A percentile compares a stretch with the other conserved stretches of the same genome.
Conservation (phyloP, 2,329 filamentous ascomycete genomes). For the Fusarium sulawesiense region DNA sequence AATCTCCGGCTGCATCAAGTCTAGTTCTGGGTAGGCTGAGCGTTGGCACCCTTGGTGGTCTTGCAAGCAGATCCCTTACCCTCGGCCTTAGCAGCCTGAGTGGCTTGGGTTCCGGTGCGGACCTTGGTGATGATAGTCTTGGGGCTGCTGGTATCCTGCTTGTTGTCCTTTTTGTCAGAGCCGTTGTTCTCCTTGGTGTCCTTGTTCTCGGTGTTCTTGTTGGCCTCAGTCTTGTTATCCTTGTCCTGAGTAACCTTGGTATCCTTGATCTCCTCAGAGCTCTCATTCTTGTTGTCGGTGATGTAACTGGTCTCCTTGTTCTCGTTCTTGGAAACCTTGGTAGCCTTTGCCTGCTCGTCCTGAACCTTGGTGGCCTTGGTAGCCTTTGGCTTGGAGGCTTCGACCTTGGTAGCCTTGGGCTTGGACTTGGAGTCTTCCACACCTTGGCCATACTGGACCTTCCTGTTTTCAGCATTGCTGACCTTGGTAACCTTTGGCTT, state of each 20-base stretch:
- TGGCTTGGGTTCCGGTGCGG: not conserved
- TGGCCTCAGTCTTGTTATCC: not conserved
- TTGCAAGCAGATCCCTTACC: not conserved
- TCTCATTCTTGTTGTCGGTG: not conserved
- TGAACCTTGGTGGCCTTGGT: not conserved
- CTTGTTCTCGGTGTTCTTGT: not conserved
- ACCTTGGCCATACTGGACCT: not conserved
- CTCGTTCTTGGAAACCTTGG: not conserved
- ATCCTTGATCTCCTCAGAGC: not conserved
- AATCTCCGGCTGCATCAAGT: not conserved
- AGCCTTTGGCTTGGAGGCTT: not conserved
- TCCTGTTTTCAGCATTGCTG: not conserved
- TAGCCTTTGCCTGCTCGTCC: not conserved
- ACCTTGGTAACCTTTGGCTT: conserved; percentile 4
- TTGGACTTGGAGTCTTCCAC: not conserved
- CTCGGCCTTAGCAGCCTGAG: not conserved
- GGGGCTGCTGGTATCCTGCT: not conserved
- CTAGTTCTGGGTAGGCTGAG: not conserved
- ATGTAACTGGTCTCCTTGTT: not conserved
- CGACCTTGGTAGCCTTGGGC: not conserved
- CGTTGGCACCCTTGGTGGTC: not conserved
- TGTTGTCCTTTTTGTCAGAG: not conserved
- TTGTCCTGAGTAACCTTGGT: not conserved
- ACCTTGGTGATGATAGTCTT: conserved; percentile 10
- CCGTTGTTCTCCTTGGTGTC: not conserved